Evolutionary conservation across 2,329 filamentous ascomycete genomes (phyloP), one percentile per base, ranked within the genome.

Genomic region (Botrytis byssoidea): DNA sequence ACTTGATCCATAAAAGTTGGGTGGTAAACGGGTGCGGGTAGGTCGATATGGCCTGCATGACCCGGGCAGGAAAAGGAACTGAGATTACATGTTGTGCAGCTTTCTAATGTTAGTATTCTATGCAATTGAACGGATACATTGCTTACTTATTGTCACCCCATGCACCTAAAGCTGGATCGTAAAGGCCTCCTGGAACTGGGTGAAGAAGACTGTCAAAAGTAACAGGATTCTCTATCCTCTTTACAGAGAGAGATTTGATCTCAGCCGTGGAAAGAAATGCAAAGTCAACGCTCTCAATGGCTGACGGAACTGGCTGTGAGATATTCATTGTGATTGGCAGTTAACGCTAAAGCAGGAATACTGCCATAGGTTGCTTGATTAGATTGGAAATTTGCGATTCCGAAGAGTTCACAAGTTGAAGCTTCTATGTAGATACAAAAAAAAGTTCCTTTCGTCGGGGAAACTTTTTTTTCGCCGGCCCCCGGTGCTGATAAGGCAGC

Each of bases 1-100:
- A 95, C 88, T 82, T 98, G 95, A 81, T 98, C 95, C 86, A 99
- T 92, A 81, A 98, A 98, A 2, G 94, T 92, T n/a, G 95, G 93
- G 83, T 99, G 95, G 82, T 98, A 99, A 70, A 98, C 93, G 65
- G 93, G 93, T 20, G 95, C 92, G 22, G 96, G 95, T 20, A 99
- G 90, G 79, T 98, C 94, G 82, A 99, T 97, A 81, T 99, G 96
- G 71, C 96, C 97, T 74, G 92, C 89, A 85, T 99, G 97, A 73
- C 97, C 97, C 10, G 95, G 94, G 82, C 97, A 99, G 79, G 89
- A 89, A 80, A 90, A 88, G 75, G 91, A 91, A 80, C 91, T 92
- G 77, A 97, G 88, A 78, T 95, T 93, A 84, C 96, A 99, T 82
- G 96, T 99, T 79, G 94, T 88, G 85, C 96, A 99, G 81, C 94